Percentiles rank a stretch among this genome's conserved stretches.
phyloP scores from a whole-genome alignment of 148 eudicot genomes.

The Persicaria tinctoria region DNA sequence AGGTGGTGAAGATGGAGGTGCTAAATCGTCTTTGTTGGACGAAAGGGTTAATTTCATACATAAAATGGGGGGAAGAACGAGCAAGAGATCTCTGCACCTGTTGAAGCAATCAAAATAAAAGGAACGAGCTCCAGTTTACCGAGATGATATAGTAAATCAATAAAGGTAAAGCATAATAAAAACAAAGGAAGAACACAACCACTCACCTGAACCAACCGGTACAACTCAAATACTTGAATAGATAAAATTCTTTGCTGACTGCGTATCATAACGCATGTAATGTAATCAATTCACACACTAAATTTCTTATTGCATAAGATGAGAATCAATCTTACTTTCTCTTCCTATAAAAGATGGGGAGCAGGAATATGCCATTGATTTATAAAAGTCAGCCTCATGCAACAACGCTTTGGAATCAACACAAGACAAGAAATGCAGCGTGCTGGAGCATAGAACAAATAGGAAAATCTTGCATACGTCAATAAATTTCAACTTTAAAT shows the following conservation, averaged over 20 bases:
- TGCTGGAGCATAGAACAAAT: neutral
- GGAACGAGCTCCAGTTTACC: neutral
- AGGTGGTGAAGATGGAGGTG: neutral
- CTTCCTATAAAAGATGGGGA: neutral
- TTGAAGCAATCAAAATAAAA: neutral
- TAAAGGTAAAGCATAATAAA: neutral
- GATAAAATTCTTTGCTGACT: slow-evolving; percentile 91
- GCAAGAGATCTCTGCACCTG: neutral
- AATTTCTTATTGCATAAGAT: neutral
- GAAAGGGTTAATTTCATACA: neutral
- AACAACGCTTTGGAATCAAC: neutral
- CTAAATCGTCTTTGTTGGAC: neutral
- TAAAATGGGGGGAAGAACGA: neutral
- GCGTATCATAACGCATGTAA: slow-evolving; percentile 17
- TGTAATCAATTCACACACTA: neutral
- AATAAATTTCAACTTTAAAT: neutral
- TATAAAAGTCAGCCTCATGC: neutral
- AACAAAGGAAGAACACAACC: neutral
- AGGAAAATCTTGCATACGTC: neutral
- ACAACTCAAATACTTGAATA: slow-evolving; percentile 82
- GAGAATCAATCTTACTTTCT: neutral
- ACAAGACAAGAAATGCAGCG: neutral
- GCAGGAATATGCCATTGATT: neutral
- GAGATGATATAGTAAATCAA: neutral
- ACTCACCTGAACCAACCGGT: neutral